Evolutionary conservation across 345 rosid genomes (phyloP), one percentile per base, ranked within the genome.

Genomic region (Punica granatum): DNA sequence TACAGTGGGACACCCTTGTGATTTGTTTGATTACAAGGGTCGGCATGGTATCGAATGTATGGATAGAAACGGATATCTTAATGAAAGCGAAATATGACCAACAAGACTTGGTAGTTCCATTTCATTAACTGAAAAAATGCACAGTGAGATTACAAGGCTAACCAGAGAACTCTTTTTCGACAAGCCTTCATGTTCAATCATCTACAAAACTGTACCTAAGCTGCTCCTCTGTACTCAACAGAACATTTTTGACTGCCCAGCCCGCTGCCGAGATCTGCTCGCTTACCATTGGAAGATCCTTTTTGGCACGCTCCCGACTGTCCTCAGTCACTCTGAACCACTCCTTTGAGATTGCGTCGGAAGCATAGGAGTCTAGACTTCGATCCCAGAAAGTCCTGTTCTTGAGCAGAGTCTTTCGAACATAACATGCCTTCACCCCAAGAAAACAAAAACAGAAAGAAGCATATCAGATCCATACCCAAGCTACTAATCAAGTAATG

Each of bases 181-280:
- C 54, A 0, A 51, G 28, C 28, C 58, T 51, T 9, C 25, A 31
- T 46, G 51, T 79, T 83, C 76, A 80, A 68, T 85, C 86, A 75
- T 80, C 83, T 43, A 84, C 77, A 58, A 81, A 88, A 70, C 79
- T 79, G 75, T 90, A 92, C 64, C 86, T 71, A 16, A 72, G 75
- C 66, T 85, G 95, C 77, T 88, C 98, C 66, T 75, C 74, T 21
- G 82, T 48, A 46, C 71, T 86, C 72, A 90, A 79, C 43, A 90
- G 74, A 68, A 92, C 78, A 74, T 85, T 88, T 74, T 84, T 88
- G 16, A 69, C 70, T 51, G 83, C 75, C 96, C 98, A 92, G n/a
- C 95, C 95, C 30, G 66, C 63, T 39, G 77, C 70, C 10, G 71
- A 62, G 77, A 92, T 82, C 79, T 85, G 84, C 73, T 78, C 82